Evolutionary conservation across 2,329 filamentous ascomycete species (phyloP).

Genomic region (Emericellopsis atlantica): DNA sequence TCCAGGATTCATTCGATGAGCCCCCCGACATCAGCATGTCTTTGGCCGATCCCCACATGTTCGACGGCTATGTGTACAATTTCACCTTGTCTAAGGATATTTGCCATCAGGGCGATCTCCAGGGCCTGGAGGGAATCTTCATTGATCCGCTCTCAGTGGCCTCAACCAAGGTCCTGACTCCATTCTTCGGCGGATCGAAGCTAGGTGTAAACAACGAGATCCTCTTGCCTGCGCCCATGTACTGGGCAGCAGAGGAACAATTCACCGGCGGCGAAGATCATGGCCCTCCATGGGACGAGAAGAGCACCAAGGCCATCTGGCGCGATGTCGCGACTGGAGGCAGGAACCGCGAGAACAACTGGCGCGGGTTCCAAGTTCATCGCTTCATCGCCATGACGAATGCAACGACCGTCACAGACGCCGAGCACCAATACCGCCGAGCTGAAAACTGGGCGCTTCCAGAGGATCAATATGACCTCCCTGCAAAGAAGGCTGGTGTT

Average conservation of each 20-base stretch:
- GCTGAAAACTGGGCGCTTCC: slow-evolving; percentile 44
- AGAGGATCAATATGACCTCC: slow-evolving; percentile 29
- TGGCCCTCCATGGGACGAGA: slow-evolving; percentile 44
- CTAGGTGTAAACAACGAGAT: slow-evolving; percentile 59
- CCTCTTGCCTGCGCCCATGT: slow-evolving; percentile 56
- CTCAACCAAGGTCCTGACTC: slow-evolving; percentile 44
- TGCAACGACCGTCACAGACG: slow-evolving; percentile 38
- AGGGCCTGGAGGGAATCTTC: slow-evolving; percentile 51
- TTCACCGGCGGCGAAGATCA: slow-evolving; percentile 45
- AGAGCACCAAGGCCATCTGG: slow-evolving; percentile 44
- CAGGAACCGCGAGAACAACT: slow-evolving; percentile 44
- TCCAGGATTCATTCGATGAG: slow-evolving; percentile 29
- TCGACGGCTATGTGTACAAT: slow-evolving; percentile 48
- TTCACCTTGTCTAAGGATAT: slow-evolving; percentile 47
- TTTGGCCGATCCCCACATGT: slow-evolving; percentile 33
- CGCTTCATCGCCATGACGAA: slow-evolving; percentile 66
- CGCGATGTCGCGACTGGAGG: slow-evolving; percentile 57
- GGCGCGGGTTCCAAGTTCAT: slow-evolving; percentile 63
- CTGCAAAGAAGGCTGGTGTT: slow-evolving; percentile 27
- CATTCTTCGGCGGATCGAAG: slow-evolving; percentile 59
- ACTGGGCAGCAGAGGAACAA: slow-evolving; percentile 50
- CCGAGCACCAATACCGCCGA: slow-evolving; percentile 27
- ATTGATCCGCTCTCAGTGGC: slow-evolving; percentile 45
- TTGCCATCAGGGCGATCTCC: slow-evolving; percentile 53
- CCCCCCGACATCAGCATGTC: slow-evolving; percentile 31